Percentiles rank a stretch among this genome's conserved stretches.
These are phyloP conservation scores for Kluyveromyces marxianus DNA, from an alignment of 1,139 yeast species.

Conservation along the genomic window DNA sequence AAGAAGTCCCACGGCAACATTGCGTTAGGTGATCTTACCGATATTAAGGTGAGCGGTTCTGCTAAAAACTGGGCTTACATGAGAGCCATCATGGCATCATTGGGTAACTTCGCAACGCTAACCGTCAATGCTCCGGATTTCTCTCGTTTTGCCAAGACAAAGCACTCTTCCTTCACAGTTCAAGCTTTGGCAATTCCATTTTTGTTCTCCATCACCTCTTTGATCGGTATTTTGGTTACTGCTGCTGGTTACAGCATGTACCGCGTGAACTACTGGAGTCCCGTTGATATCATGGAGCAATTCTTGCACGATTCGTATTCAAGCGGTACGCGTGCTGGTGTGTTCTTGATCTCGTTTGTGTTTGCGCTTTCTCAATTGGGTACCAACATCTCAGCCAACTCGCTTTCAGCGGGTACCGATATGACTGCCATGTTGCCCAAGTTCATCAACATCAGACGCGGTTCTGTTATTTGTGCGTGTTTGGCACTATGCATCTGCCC, in stretches of 20 bases:
- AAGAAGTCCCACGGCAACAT: slow-evolving; percentile 37
- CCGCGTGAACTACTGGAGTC: slow-evolving; percentile 76
- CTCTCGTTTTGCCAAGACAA: slow-evolving; percentile 66
- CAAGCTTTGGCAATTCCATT: slow-evolving; percentile 64
- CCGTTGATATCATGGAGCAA: slow-evolving; percentile 63
- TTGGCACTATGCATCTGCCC: slow-evolving; percentile 78
- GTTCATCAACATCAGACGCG: slow-evolving; percentile 74
- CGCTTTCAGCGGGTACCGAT: slow-evolving; percentile 87
- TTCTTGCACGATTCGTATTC: slow-evolving; percentile 56
- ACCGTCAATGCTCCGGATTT: slow-evolving; percentile 88
- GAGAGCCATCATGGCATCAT: slow-evolving; percentile 66
- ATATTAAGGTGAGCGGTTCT: slow-evolving; percentile 19
- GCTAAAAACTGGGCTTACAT: slow-evolving; percentile 65
- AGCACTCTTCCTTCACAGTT: slow-evolving; percentile 41
- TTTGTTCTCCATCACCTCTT: slow-evolving; percentile 70
- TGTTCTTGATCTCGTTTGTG: slow-evolving; percentile 67
- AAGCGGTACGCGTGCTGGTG: slow-evolving; percentile 79
- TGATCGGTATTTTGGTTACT: slow-evolving; percentile 81
- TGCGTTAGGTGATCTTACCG: slow-evolving; percentile 24
- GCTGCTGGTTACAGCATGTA: slow-evolving; percentile 69
- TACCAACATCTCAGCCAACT: slow-evolving; percentile 86
- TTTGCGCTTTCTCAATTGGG: slow-evolving; percentile 85
- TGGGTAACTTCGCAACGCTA: slow-evolving; percentile 82
- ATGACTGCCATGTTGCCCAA: slow-evolving; percentile 77
- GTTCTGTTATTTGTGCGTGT: slow-evolving; percentile 71